Conservation (phyloP, 805 yeast species). For the Myxozyma neglecta region DNA sequence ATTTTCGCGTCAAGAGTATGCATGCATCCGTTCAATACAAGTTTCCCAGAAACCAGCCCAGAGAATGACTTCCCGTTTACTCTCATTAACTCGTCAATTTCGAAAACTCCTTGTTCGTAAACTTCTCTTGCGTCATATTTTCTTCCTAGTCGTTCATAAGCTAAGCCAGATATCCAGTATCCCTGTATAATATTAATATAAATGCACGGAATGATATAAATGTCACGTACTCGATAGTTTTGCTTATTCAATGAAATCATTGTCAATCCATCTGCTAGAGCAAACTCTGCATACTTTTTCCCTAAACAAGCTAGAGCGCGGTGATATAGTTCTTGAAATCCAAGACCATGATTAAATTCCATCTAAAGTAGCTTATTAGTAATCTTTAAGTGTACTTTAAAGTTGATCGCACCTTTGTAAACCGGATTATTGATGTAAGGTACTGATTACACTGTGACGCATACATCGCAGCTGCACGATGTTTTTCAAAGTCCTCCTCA, state of each 20-base stretch:
- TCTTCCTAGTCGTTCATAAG: conserved; percentile 9
- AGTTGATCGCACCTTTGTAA: conserved; percentile 9
- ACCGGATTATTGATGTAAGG: conserved; percentile 18
- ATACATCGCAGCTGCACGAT: conserved; percentile 19
- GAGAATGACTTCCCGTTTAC: conserved; percentile 1
- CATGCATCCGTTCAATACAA: conserved; percentile 10
- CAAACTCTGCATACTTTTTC: conserved; percentile 13
- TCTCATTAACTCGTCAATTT: conserved; percentile 8
- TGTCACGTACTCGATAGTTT: conserved; percentile 12
- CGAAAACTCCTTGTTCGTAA: conserved; percentile 8
- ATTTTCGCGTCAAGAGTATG: conserved; percentile 6
- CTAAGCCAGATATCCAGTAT: conserved; percentile 20
- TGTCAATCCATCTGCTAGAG: conserved; percentile 17
- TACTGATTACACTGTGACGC: conserved; percentile 21
- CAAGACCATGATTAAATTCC: conserved; percentile 21
- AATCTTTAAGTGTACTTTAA: background rate
- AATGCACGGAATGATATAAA: background rate
- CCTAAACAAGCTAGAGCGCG: conserved; percentile 20
- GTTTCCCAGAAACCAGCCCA: conserved; percentile 12
- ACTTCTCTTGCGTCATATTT: conserved; percentile 6
- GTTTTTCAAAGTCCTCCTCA: conserved; percentile 11
- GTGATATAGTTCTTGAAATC: conserved; percentile 14
- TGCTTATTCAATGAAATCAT: conserved; percentile 8
- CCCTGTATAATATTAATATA: background rate
- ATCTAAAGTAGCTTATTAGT: background rate